Conservation (phyloP, 2,329 filamentous ascomycete species). For the Xylariaceae sp. region DNA sequence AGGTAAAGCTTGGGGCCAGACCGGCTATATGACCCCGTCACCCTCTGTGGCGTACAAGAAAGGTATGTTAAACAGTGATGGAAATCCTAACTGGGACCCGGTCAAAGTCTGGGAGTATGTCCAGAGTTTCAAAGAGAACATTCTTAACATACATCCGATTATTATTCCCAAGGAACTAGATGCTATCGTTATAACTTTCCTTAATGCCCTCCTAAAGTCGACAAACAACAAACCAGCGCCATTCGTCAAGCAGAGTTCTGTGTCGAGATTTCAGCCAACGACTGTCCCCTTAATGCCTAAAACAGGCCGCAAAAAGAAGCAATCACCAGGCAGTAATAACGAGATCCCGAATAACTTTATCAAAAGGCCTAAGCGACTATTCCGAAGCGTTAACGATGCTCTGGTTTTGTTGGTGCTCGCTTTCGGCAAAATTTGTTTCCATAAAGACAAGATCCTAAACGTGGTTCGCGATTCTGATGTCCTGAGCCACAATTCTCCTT, state of each 20-base stretch:
- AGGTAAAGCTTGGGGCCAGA: constrained; percentile 53
- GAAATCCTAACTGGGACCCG: constrained; percentile 51
- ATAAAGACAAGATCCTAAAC: constrained; percentile 51
- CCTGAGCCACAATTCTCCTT: constrained; percentile 33
- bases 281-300: constrained; percentile 21
- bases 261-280: constrained; percentile 27
- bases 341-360: constrained; percentile 24
- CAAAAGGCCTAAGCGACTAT: constrained; percentile 46
- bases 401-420: constrained; percentile 80
- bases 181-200: constrained; percentile 48
- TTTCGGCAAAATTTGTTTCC: constrained; percentile 74
- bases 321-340: constrained; percentile 39
- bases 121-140: constrained; percentile 54
- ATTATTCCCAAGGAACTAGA: constrained; percentile 50
- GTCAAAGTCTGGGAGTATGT: constrained; percentile 49
- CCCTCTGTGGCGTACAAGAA: constrained; percentile 31
- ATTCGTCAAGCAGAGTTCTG: constrained; percentile 12
- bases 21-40: constrained; percentile 46
- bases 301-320: constrained; percentile 48
- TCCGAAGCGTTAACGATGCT: constrained; percentile 71
- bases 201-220: constrained; percentile 40
- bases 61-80: constrained; percentile 37
- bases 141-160: constrained; percentile 63
- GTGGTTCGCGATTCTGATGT: constrained; percentile 48
- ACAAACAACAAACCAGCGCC: constrained; percentile 1